Evolutionary conservation across 2,329 filamentous ascomycete species (phyloP), one percentile per base, ranked within the genome.

Genomic region (Balansia obtecta): DNA sequence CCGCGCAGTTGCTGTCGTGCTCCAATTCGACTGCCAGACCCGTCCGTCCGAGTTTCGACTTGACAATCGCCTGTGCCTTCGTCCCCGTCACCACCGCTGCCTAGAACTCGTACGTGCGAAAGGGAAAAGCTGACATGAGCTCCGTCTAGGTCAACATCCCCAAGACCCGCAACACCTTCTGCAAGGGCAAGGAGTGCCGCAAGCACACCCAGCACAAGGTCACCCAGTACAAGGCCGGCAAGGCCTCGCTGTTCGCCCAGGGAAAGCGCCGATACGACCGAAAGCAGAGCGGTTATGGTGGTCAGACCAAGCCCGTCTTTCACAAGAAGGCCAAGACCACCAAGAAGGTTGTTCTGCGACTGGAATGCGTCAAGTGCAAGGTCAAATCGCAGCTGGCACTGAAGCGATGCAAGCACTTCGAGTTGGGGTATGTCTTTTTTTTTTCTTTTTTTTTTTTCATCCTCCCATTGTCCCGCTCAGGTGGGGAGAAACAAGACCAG

Each of bases 321-420:
- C 93, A 97, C 88, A 98, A 97, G 86, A 97, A 96, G 81, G 93
- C 93, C 63, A 98, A 98, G 87, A 98, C 93, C 64, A 98, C 93
- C 71, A 98, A 98, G 88, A 98, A 98, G 86, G 86, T 98, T 66
- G 94, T 98, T 68, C 79, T 98, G 75, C 85, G 93, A 79, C 78
- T 98, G 74, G 93, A 98, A 76, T 98, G 93, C 82, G 91, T 88
- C 69, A 73, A 77, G 64, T 98, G 93, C 88, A 97, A 97, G 86
- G 85, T 88, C 72, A 97, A 96, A 86, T 84, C 83, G 74, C 89
- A 98, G 80, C 82, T 98, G 69, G 82, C 93, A 64, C 80, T 98
- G 75, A 98, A 98, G 87, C 88, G 93, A 72, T 98, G 93, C 89
- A 98, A 98, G 87, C 93, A 98, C 83, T 98, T 98, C 77, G 93